These are phyloP conservation scores for Dictyostelium discoideum DNA, from an alignment of 78 protist species.

Conservation along the genomic window dicty_2.7 NC_007088.5:2532501-2533000, in stretches of 20 bases:
- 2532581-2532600: no score
- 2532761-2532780: slow-evolving; percentile 15
- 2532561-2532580: no score
- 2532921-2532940: slow-evolving; percentile 36
- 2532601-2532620: background rate
- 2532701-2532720: no score
- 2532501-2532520: background rate
- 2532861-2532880: background rate
- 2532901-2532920: slow-evolving; percentile 5
- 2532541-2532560: no score
- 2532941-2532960: slow-evolving; percentile 37
- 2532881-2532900: background rate
- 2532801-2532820: background rate
- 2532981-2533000: slow-evolving; percentile 58
- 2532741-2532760: slow-evolving; percentile 9
- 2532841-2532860: background rate
- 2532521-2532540: background rate
- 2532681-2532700: background rate
- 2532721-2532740: background rate
- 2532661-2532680: no score
- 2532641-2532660: background rate
- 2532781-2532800: no score
- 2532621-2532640: background rate
- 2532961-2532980: background rate
- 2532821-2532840: background rate